These are phyloP conservation scores for Pyricularia sp. DNA, from an alignment of 2,329 filamentous ascomycete genomes.

Conservation along the genomic window DNA sequence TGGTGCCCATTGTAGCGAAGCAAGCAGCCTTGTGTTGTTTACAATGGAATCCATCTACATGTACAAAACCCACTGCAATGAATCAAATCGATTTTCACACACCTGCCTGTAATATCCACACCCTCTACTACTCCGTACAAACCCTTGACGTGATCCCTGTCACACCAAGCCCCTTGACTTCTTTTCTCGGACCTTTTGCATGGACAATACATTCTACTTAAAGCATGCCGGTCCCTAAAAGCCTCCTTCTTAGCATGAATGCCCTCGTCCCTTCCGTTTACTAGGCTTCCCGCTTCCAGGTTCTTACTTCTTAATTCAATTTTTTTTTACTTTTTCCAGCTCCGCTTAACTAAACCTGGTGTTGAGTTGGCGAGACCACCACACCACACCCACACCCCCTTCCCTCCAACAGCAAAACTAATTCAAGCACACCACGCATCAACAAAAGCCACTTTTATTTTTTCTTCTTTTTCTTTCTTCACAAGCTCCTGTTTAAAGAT, in stretches of 20 bases:
- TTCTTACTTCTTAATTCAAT: conserved; percentile 19
- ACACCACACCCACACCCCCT: too few relatives aligned
- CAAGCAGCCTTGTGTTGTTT: neutral
- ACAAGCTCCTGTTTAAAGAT: neutral
- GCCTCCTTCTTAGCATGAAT: neutral
- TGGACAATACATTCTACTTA: conserved; percentile 7
- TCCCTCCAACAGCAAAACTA: neutral
- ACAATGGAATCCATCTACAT: neutral
- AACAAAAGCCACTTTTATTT: too few relatives aligned
- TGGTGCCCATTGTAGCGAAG: too few relatives aligned
- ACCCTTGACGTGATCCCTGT: neutral
- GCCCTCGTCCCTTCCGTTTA: neutral
- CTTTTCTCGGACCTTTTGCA: neutral
- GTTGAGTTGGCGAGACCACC: neutral
- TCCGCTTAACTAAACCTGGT: conserved; percentile 16
- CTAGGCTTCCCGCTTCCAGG: conserved; percentile 7
- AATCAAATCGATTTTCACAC: neutral
- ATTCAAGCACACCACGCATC: neutral
- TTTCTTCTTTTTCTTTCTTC: neutral
- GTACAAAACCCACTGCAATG: too few relatives aligned
- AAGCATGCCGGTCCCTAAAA: conserved; percentile 7
- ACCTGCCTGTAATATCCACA: neutral
- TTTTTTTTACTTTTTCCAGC: conserved; percentile 13
- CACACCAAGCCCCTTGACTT: neutral
- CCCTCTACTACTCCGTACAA: neutral